Conservation (phyloP, 441 rosid species). For the Viola pubescens region DNA sequence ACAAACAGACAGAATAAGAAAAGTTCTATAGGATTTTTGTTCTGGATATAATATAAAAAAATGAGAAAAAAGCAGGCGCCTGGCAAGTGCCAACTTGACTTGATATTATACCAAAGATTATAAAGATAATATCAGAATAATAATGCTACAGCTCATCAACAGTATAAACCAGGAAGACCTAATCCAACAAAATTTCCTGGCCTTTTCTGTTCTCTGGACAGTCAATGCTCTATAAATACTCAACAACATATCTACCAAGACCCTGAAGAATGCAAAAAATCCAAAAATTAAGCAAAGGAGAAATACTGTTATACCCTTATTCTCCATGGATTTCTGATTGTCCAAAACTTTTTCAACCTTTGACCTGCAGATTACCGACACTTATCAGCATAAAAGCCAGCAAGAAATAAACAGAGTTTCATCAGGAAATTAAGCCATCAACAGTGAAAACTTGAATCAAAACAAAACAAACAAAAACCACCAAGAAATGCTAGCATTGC, state of each 20-base stretch:
- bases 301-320: constrained; percentile 52
- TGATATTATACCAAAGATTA: constrained; percentile 15
- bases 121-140: constrained; percentile 45
- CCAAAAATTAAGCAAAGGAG: constrained; percentile 48
- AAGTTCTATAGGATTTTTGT: too few relatives aligned
- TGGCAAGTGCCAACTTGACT: background rate
- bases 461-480: too few relatives aligned
- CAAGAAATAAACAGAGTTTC: background rate
- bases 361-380: constrained; percentile 31
- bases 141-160: constrained; percentile 38
- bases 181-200: constrained; percentile 52
- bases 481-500: too few relatives aligned
- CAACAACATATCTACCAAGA: constrained; percentile 35
- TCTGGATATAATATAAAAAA: too few relatives aligned
- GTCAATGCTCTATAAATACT: constrained; percentile 26
- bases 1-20: too few relatives aligned
- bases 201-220: constrained; percentile 23
- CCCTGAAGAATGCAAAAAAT: constrained; percentile 38
- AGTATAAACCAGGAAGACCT: constrained; percentile 57
- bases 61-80: too few relatives aligned
- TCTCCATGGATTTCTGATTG: constrained; percentile 55
- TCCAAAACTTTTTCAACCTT: constrained; percentile 44
- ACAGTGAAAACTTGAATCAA: too few relatives aligned
- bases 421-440: too few relatives aligned
- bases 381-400: constrained; percentile 1